Base-by-base conservation (phyloP, 2,329 filamentous ascomycete species). In the Xylaria sp. region DNA sequence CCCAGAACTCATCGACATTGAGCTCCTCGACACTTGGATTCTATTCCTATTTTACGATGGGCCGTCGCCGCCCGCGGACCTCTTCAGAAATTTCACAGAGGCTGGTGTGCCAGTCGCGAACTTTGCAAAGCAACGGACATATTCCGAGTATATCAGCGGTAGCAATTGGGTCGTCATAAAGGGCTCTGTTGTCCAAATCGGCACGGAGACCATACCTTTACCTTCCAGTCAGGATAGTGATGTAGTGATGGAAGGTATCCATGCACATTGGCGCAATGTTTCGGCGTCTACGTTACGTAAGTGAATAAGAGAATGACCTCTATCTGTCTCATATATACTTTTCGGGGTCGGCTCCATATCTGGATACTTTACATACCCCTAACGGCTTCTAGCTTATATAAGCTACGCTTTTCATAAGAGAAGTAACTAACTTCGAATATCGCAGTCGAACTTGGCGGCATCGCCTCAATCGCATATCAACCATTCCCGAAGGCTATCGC, bases 31-130 rank as follows among this genome's bases (percentile, higher is more conserved):
- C 65, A 78, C 82, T 5, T 87, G 84, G 84, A 80, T 86, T 61
- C 75, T 89, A 61, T 88, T 89, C 74, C 73, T 87, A 40, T 88
- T 88, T 76, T 89, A 88, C 71, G 84, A 89, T 71, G 87, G 83
- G 2, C 77, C 79, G 0, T 71, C 73, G 21, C 81, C 82, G 0
- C 85, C 86, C 0, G 71, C 77, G 0, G 81, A 77, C 4, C 79
- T 83, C 2, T 89, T 89, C 64, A 77, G 80, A 59, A 82, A 83
- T 64, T 89, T 89, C 71, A 81, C 82, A 1, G 77, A 78, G 33
- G 78, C 82, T 37, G 73, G 76, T 0, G 50, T 63, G 19, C 60
- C 56, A 8, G 51, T 78, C 0, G 70, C 79, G 4, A 81, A 84
- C 69, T 80, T 76, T 2, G 77, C 77, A n/a, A 79, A 79, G 65